phyloP scores from a whole-genome alignment of 176 grass and related monocot genomes.

The Oryza longistaminata region DNA sequence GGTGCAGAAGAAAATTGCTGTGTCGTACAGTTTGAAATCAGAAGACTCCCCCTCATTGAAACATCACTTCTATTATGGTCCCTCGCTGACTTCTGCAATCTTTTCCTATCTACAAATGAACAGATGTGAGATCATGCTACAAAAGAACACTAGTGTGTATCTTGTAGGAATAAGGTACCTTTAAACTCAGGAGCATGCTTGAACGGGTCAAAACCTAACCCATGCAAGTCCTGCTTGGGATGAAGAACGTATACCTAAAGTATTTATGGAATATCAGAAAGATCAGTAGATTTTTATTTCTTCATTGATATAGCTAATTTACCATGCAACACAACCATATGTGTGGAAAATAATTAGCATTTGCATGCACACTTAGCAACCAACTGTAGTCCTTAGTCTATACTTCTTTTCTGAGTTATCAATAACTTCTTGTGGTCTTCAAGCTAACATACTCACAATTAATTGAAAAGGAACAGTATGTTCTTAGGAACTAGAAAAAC shows the following conservation, averaged over 20 bases:
- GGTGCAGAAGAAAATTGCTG: slow-evolving; percentile 19
- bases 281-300: slow-evolving; percentile 27
- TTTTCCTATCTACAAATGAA: slow-evolving; percentile 75
- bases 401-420: background rate
- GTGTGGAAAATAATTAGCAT: slow-evolving; percentile 5
- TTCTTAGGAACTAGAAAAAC: slow-evolving; percentile 12
- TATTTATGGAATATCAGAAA: slow-evolving; percentile 33
- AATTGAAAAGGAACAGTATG: background rate
- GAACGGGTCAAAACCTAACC: slow-evolving; percentile 96
- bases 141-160: background rate
- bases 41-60: slow-evolving; percentile 51
- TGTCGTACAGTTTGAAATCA: slow-evolving; percentile 82
- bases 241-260: slow-evolving; percentile 76
- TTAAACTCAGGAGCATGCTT: slow-evolving; percentile 92
- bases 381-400: background rate
- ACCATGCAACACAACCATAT: background rate
- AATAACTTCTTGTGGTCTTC: background rate
- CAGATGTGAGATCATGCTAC: slow-evolving; percentile 10
- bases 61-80: slow-evolving; percentile 53
- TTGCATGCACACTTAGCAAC: background rate
- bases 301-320: slow-evolving; percentile 6
- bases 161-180: slow-evolving; percentile 53
- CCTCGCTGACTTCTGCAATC: slow-evolving; percentile 53
- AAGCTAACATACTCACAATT: background rate
- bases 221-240: slow-evolving; percentile 91